Evolutionary conservation across 1,284 basidiomycete genomes (phyloP).

Genomic region (Meripilus lineatus): DNA sequence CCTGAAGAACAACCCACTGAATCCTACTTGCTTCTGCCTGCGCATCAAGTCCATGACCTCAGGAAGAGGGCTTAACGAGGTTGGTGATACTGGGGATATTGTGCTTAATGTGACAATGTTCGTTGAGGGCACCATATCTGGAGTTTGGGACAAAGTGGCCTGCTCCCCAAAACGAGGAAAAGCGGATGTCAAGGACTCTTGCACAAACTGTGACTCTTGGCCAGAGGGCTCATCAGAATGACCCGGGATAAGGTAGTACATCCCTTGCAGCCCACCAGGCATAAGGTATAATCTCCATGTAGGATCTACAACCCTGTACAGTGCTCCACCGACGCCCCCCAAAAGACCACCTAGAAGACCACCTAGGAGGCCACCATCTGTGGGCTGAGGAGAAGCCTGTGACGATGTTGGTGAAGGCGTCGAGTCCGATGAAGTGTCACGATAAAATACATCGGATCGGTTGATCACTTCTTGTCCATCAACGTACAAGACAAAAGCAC

Average conservation of each 20-base stretch:
- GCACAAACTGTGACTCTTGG: too few species aligned
- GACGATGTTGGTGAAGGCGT: constrained; percentile 3
- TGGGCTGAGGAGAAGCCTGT: neutral
- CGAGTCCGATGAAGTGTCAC: constrained; percentile 30
- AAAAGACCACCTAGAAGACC: constrained; percentile 7
- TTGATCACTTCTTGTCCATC: constrained; percentile 50
- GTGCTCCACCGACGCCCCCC: neutral
- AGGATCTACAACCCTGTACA: neutral
- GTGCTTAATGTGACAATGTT: neutral
- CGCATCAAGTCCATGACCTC: too few species aligned
- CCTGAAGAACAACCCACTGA: constrained; percentile 74
- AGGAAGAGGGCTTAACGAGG: too few species aligned
- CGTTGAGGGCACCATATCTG: neutral
- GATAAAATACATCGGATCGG: constrained; percentile 55
- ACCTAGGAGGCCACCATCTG: constrained; percentile 5
- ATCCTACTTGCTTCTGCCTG: constrained; percentile 41
- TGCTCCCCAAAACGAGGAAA: neutral
- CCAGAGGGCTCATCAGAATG: too few species aligned
- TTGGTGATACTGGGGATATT: too few species aligned
- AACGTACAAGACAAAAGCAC: constrained; percentile 39
- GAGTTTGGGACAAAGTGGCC: neutral
- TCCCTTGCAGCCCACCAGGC: neutral
- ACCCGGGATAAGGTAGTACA: too few species aligned
- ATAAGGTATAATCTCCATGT: neutral
- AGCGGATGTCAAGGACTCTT: too few species aligned